Base-by-base conservation (phyloP, 139 green algal species). In the Micractinium conductrix region DNA sequence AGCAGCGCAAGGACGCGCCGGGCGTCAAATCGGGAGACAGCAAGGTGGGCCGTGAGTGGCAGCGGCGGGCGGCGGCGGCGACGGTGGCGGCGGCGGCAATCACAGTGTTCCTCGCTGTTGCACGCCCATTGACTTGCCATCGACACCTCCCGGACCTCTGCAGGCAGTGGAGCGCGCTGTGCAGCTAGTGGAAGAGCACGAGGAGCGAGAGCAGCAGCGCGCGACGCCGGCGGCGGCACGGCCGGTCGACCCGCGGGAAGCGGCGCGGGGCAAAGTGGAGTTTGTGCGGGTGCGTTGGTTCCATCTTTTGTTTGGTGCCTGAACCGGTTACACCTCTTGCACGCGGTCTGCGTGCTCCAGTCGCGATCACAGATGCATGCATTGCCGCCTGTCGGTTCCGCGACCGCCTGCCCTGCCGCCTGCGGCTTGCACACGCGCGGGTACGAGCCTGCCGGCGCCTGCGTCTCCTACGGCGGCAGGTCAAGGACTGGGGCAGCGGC, bases 401-500 rank as follows among this genome's bases (percentile, higher is more conserved):
- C 63, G 24, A 9, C 17, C 30, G 33, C 30, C 33, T 44, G 12
- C 35, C 65, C 33, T 21, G 30, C 33, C 12, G 7, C 9, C 65
- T 45, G 16, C 65, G 21, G 22, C 10, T 10, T n/a, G n/a, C 33
- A 4, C 12, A 16, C 33, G 33, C 33, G 43, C 14, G 33, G 16
- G 33, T 14, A 28, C 33, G 14, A 19, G 33, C 33, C 9, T 8
- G 21, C 69, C 69, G 14, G 1, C 40, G 40, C 33, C 33, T 42
- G 22, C 38, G 28, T 28, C 21, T 35, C 16, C 4, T 0, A 17
- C 22, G 62, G n/a, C n/a, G n/a, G n/a, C 78, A 83, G 78, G 78
- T 83, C 62, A 83, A 74, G 62, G 62, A 83, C 78, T 83, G 78
- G 78, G 78, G 78, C 42, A 65, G 42, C 78, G 78, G 78, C 30